Percentiles rank a stretch among this genome's conserved stretches.
Evolutionary conservation across 192 early-diverging fungal genomes (phyloP).

Genomic region (Coemansia sp.): DNA sequence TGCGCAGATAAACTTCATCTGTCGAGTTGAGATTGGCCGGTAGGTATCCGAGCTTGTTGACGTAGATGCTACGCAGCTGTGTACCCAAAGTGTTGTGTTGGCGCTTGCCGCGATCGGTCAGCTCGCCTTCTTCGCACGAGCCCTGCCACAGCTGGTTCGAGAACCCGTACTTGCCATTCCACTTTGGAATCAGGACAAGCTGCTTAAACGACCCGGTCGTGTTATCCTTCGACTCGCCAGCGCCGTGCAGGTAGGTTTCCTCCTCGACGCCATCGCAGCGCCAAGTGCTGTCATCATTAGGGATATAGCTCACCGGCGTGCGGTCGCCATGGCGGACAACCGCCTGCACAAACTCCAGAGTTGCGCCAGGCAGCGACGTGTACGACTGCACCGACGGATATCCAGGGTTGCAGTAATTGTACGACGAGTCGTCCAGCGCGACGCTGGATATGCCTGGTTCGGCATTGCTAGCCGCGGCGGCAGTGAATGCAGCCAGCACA

Average conservation of each 20-base stretch:
- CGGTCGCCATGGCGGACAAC: constrained; percentile 60
- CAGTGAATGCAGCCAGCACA: constrained; percentile 5
- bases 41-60: constrained; percentile 50
- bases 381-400: constrained; percentile 30
- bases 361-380: constrained; percentile 26
- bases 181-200: constrained; percentile 36
- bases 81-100: constrained; percentile 51
- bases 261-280: constrained; percentile 30
- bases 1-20: constrained; percentile 54
- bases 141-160: constrained; percentile 37
- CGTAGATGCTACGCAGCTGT: constrained; percentile 48
- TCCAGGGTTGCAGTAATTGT: constrained; percentile 40
- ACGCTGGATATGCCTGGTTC: constrained; percentile 4
- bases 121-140: constrained; percentile 55
- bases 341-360: constrained; percentile 54
- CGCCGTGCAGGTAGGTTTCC: constrained; percentile 31
- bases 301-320: constrained; percentile 30
- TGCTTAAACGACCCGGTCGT: constrained; percentile 39
- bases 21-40: constrained; percentile 27
- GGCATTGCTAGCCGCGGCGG: constrained; percentile 8
- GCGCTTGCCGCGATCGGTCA: constrained; percentile 57
- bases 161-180: constrained; percentile 41
- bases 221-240: constrained; percentile 23
- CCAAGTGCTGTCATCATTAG: constrained; percentile 42
- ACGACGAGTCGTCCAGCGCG: constrained; percentile 16